A percentile compares a stretch with the other conserved stretches of the same genome.
phyloP scores from a whole-genome alignment of 441 rosid species.

The Populus hybrid region DNA sequence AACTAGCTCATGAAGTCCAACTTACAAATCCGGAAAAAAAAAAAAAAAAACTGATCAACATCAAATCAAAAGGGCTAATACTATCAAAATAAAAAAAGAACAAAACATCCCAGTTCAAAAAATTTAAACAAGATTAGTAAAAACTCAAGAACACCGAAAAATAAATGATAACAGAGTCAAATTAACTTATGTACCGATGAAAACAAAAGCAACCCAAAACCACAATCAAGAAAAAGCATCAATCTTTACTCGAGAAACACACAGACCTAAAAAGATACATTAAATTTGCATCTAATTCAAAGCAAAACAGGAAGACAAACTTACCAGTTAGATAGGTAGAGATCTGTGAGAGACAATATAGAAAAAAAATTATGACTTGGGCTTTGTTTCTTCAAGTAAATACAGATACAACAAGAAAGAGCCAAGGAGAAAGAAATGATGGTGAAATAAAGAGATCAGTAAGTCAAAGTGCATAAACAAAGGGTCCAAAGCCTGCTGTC shows the following conservation, averaged over 20 bases:
- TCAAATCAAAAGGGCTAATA: background rate
- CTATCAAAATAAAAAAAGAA: background rate
- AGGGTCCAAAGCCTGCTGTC: background rate
- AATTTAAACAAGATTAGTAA: background rate
- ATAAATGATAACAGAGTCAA: conserved; percentile 1
- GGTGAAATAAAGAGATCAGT: background rate
- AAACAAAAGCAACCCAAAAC: conserved; percentile 24
- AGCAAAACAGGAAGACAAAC: conserved; percentile 11
- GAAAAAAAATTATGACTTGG: background rate
- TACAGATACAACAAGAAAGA: background rate
- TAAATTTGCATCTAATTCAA: conserved; percentile 9
- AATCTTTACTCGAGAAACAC: background rate
- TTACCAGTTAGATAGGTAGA: conserved; percentile 22
- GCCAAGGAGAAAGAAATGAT: background rate
- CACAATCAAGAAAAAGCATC: conserved; percentile 15
- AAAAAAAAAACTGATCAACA: conserved; percentile 10
- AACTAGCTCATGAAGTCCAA: conserved; percentile 13
- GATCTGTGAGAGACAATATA: background rate
- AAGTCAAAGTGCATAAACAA: background rate
- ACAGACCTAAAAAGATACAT: background rate
- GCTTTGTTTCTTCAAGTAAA: background rate
- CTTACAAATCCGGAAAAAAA: background rate
- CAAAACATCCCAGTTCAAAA: conserved; percentile 10
- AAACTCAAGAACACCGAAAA: background rate
- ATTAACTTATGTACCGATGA: background rate